These are phyloP conservation scores for Ophiocordyceps polyrhachis-furcata DNA, from an alignment of 2,329 filamentous ascomycete genomes.

Conservation along the genomic window DNA sequence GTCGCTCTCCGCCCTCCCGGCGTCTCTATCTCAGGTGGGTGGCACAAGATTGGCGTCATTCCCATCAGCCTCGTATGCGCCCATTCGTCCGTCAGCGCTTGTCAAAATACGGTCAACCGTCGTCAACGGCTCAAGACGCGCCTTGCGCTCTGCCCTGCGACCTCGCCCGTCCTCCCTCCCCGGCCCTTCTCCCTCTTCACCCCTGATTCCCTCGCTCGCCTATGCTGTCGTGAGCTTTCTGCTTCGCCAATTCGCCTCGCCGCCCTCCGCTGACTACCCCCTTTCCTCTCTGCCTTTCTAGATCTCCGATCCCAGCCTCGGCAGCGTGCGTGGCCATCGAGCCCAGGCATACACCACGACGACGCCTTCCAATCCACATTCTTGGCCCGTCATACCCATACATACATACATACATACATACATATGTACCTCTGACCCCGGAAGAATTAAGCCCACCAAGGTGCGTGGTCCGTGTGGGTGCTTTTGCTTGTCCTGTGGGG, in stretches of 20 bases:
- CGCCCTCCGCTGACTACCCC: conserved; percentile 1
- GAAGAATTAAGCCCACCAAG: background rate
- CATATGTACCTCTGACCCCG: background rate
- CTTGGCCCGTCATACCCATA: conserved; percentile 2
- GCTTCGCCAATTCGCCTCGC: background rate
- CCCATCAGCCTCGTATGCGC: conserved; percentile 1
- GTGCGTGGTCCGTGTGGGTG: background rate
- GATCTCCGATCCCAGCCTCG: conserved; percentile 31
- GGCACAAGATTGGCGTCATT: background rate
- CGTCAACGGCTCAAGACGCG: background rate
- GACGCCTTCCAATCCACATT: conserved; percentile 6
- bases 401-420: too few species aligned
- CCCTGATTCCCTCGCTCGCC: background rate
- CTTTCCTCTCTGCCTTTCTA: conserved; percentile 7
- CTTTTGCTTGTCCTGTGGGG: background rate
- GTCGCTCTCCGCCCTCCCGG: background rate
- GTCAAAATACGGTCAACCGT: background rate
- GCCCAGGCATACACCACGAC: background rate
- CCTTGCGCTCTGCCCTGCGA: background rate
- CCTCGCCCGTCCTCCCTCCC: background rate
- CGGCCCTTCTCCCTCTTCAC: too few species aligned
- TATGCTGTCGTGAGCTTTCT: background rate
- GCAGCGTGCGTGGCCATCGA: conserved; percentile 15
- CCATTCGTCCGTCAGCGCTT: background rate
- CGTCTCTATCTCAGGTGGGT: background rate